phyloP scores from a whole-genome alignment of 192 early-diverging fungal species.

The Bifiguratus adelaidae region DNA sequence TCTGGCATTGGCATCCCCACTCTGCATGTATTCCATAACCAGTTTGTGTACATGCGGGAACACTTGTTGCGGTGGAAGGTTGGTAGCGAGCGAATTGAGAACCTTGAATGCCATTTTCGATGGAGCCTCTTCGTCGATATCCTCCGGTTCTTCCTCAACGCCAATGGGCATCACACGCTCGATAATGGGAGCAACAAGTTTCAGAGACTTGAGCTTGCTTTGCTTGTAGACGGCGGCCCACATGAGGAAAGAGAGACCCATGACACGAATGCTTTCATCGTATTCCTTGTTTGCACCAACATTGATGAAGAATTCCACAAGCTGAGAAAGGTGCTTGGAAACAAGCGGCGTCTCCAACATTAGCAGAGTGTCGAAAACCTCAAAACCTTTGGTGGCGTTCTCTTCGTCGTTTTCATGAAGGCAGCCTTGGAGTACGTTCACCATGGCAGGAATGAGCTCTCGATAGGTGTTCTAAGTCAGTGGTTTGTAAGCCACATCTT shows the following conservation, averaged over 20 bases:
- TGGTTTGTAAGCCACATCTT: no score
- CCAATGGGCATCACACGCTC: constrained; percentile 74
- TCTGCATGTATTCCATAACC: constrained; percentile 74
- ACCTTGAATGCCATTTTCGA: constrained; percentile 52
- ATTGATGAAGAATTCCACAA: constrained; percentile 72
- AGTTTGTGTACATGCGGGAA: constrained; percentile 68
- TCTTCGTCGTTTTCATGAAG: constrained; percentile 66
- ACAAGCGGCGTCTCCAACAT: constrained; percentile 73
- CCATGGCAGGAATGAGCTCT: constrained; percentile 73
- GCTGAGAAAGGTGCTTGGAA: constrained; percentile 63
- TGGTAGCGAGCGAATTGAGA: constrained; percentile 70
- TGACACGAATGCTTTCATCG: constrained; percentile 59
- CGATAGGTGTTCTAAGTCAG: constrained; percentile 45
- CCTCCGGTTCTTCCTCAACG: constrained; percentile 69
- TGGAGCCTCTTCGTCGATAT: constrained; percentile 76
- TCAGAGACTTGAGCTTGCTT: constrained; percentile 73
- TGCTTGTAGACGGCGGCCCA: constrained; percentile 71
- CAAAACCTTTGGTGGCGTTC: constrained; percentile 66
- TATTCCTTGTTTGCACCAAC: constrained; percentile 60
- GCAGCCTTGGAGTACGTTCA: constrained; percentile 73
- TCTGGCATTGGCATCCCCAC: constrained; percentile 57
- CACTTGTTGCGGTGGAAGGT: constrained; percentile 78
- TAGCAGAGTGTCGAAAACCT: constrained; percentile 78
- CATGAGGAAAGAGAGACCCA: constrained; percentile 76
- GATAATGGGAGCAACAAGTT: constrained; percentile 72